A percentile compares a stretch with the other conserved stretches of the same genome.
Conservation (phyloP, 306 rosid genomes). For the Begonia masoniana region DNA sequence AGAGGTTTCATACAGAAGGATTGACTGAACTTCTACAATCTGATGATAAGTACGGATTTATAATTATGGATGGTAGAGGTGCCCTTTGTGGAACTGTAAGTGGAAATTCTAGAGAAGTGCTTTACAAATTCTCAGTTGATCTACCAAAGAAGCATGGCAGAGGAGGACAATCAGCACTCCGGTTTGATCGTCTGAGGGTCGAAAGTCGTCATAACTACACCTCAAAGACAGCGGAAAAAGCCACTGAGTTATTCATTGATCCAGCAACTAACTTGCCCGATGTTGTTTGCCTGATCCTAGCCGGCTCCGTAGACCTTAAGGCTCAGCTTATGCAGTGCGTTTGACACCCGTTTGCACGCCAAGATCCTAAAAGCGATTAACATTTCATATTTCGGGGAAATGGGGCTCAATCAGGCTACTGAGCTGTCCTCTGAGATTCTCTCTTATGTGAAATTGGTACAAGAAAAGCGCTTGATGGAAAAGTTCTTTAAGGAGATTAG, state of each 20-base stretch:
- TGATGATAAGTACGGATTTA: slow-evolving; percentile 52
- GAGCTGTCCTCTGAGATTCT: slow-evolving; percentile 32
- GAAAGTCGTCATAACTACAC: slow-evolving; percentile 44
- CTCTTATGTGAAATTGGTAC: slow-evolving; percentile 43
- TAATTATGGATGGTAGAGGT: slow-evolving; percentile 51
- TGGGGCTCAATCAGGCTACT: slow-evolving; percentile 46
- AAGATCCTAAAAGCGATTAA: slow-evolving; percentile 47
- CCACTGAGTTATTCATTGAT: slow-evolving; percentile 31
- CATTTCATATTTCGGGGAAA: slow-evolving; percentile 48
- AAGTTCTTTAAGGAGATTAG: slow-evolving; percentile 46
- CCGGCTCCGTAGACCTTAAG: slow-evolving; percentile 55
- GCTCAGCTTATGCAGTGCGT: slow-evolving; percentile 57
- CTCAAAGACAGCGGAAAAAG: slow-evolving; percentile 47
- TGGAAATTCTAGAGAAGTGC: too few relatives aligned
- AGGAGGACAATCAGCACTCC: slow-evolving; percentile 46
- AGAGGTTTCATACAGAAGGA: slow-evolving; percentile 48
- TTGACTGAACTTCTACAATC: slow-evolving; percentile 41
- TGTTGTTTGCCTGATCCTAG: slow-evolving; percentile 44
- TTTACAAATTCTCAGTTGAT: too few relatives aligned
- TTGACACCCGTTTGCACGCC: slow-evolving; percentile 45
- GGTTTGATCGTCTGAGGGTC: slow-evolving; percentile 46
- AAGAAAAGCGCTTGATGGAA: slow-evolving; percentile 41
- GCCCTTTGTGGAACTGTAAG: too few relatives aligned
- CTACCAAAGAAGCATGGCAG: too few relatives aligned
- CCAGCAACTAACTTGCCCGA: slow-evolving; percentile 47